Evolutionary conservation across 768 basidiomycete species (phyloP).

Genomic region (Mycena albidolilacea): DNA sequence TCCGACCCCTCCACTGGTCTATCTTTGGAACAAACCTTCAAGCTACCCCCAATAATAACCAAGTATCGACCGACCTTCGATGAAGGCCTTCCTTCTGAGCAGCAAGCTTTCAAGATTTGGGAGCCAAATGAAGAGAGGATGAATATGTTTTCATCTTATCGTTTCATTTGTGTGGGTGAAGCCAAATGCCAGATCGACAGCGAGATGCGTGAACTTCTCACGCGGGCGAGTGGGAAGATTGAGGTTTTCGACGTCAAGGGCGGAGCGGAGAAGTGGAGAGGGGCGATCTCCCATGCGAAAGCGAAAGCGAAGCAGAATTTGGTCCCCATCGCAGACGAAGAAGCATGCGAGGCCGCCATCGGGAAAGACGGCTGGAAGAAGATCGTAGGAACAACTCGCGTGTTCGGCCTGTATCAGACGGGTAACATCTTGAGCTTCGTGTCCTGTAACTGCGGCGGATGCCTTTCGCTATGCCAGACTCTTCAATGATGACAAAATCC

Average conservation of each 20-base stretch:
- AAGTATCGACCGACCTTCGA: slow-evolving; percentile 75
- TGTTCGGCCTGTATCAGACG: slow-evolving; percentile 74
- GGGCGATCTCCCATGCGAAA: slow-evolving; percentile 65
- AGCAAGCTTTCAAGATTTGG: slow-evolving; percentile 73
- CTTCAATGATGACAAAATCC: slow-evolving; percentile 94
- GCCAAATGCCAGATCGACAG: slow-evolving; percentile 63
- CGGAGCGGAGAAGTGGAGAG: slow-evolving; percentile 66
- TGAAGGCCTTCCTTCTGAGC: slow-evolving; percentile 59
- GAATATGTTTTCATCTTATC: slow-evolving; percentile 64
- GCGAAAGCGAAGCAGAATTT: slow-evolving; percentile 66
- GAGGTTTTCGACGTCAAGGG: slow-evolving; percentile 71
- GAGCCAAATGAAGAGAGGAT: slow-evolving; percentile 76
- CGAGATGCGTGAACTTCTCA: slow-evolving; percentile 68
- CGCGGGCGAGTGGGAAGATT: slow-evolving; percentile 70
- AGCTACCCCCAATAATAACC: slow-evolving; percentile 63
- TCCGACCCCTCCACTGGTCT: slow-evolving; percentile 51
- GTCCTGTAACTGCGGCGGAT: slow-evolving; percentile 96
- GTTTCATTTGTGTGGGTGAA: slow-evolving; percentile 76
- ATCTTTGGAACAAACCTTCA: slow-evolving; percentile 67
- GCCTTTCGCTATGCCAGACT: slow-evolving; percentile 98
- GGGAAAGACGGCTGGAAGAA: slow-evolving; percentile 70
- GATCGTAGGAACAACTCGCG: slow-evolving; percentile 64
- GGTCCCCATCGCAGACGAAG: slow-evolving; percentile 67
- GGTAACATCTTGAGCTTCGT: slow-evolving; percentile 89
- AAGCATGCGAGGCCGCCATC: slow-evolving; percentile 63